Base-by-base conservation (phyloP, 257 asterid genomes). In the Rauvolfia tetraphylla region DNA sequence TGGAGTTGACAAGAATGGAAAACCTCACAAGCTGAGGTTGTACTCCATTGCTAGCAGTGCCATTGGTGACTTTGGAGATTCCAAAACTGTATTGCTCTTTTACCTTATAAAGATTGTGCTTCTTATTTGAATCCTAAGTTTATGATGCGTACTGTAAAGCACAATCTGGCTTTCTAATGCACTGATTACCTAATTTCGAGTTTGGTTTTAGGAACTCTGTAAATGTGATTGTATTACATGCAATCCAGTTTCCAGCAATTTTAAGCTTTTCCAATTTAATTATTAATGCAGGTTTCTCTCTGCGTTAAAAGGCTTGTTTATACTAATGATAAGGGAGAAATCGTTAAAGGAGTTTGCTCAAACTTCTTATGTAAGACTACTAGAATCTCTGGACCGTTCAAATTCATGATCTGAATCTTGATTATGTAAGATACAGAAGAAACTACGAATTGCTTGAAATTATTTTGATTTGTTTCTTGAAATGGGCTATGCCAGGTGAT, bases 31-130 rank as follows among this genome's bases (percentile, higher is more conserved):
- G 84, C 87, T 95, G 78, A 88, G 98, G 81, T 76, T 95, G 82
- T 95, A 95, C 88, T 92, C 99, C 1, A 95, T 95, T 79, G 98
- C 98, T 53, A 95, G 99, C 92, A 95, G 98, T 75, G 98, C 99
- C 83, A 77, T 95, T 42, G 99, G 99, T 70, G 98, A 95, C 84
- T 89, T 92, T 69, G 98, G 98, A 33, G 98, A 95, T 85, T 90
- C 97, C 85, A 95, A 92, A 86, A 95, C 98, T 68, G 99, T 95
- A 90, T 81, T 91, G 17, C 29, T 72, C 62, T 68, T 36, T 58
- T 63, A 6, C 10, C 57, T 27, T 8, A 49, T 20, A 18, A 11
- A 0, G 39, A 10, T 36, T 44, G 20, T 67, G 22, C 7, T 65
- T 49, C 3, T 48, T 44, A 22, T 42, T 41, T 54, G 39, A 7